Evolutionary conservation across 2,329 filamentous ascomycete genomes (phyloP).

Genomic region (Pestalotiopsis sp.): DNA sequence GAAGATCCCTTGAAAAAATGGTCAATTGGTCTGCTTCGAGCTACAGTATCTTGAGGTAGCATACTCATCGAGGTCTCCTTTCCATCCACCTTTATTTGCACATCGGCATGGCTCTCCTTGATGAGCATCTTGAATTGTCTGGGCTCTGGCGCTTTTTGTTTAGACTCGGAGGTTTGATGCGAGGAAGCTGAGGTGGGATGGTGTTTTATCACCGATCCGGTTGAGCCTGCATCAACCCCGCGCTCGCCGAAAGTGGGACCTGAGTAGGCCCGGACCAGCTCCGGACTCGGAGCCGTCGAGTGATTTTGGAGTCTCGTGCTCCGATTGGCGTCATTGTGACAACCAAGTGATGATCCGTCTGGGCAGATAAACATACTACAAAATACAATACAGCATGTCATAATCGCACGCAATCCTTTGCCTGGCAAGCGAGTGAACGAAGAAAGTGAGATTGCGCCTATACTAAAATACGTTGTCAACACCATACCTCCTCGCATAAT

Average conservation of each 20-base stretch:
- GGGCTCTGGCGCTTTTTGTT: background rate
- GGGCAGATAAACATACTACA: too few species aligned
- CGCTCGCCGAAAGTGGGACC: slow-evolving; percentile 1
- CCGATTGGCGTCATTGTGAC: background rate
- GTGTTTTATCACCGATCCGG: background rate
- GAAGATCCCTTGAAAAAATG: slow-evolving; percentile 71
- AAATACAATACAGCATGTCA: too few species aligned
- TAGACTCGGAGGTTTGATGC: background rate
- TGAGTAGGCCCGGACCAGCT: slow-evolving; percentile 7
- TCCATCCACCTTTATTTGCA: slow-evolving; percentile 53
- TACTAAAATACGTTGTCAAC: too few species aligned
- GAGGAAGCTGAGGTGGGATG: background rate
- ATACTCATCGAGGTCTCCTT: slow-evolving; percentile 58
- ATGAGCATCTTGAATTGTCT: slow-evolving; percentile 49
- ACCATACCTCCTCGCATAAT: too few species aligned
- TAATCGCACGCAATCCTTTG: background rate
- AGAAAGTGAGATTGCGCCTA: too few species aligned
- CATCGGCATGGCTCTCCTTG: slow-evolving; percentile 55
- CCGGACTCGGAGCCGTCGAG: background rate
- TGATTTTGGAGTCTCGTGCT: background rate
- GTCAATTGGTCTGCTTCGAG: slow-evolving; percentile 8
- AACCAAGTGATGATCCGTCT: background rate
- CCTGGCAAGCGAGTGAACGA: background rate
- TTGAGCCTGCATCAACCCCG: background rate
- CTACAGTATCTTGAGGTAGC: slow-evolving; percentile 9